Percentiles rank a stretch among this genome's conserved stretches.
phyloP scores from a whole-genome alignment of 441 rosid genomes.

The Adansonia grandidieri region DNA sequence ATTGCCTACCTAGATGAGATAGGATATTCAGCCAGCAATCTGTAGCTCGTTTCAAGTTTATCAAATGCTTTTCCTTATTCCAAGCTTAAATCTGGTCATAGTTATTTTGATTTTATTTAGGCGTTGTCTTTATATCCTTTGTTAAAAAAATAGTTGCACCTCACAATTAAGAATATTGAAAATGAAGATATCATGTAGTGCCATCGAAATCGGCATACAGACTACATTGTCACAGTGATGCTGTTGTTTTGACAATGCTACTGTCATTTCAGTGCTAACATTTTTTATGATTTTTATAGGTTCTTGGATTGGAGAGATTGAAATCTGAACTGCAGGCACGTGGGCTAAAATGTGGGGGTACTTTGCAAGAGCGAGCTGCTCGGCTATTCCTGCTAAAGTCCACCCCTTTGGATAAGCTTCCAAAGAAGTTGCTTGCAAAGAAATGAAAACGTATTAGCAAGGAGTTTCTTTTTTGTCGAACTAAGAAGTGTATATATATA shows the following conservation, averaged over 20 bases:
- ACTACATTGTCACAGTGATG: not conserved
- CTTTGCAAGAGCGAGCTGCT: conserved; percentile 85
- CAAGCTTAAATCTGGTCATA: not conserved
- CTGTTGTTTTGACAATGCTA: not conserved
- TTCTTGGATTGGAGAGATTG: conserved; percentile 84
- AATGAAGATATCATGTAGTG: not conserved
- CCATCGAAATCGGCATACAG: not conserved
- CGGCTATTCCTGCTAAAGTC: conserved; percentile 80
- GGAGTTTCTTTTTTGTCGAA: conserved; percentile 5
- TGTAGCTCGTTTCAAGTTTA: conserved; percentile 4
- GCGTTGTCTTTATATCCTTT: not conserved
- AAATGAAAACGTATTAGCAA: conserved; percentile 45
- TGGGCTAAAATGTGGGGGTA: conserved; percentile 93
- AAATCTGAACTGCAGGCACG: conserved; percentile 74
- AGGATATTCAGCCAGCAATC: conserved; percentile 5
- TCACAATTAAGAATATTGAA: not conserved
- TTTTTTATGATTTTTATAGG: conserved; percentile 39
- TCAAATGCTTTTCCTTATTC: not conserved
- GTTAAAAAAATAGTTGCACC: not conserved
- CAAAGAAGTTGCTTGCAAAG: conserved; percentile 85
- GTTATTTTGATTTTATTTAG: conserved; percentile 3
- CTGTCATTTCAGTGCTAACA: not conserved
- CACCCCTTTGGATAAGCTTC: conserved; percentile 74
- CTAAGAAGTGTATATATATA: not conserved
- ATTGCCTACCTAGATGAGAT: not conserved